Conservation (phyloP, 2,329 filamentous ascomycete species). For the Zymoseptoria tritici region DNA sequence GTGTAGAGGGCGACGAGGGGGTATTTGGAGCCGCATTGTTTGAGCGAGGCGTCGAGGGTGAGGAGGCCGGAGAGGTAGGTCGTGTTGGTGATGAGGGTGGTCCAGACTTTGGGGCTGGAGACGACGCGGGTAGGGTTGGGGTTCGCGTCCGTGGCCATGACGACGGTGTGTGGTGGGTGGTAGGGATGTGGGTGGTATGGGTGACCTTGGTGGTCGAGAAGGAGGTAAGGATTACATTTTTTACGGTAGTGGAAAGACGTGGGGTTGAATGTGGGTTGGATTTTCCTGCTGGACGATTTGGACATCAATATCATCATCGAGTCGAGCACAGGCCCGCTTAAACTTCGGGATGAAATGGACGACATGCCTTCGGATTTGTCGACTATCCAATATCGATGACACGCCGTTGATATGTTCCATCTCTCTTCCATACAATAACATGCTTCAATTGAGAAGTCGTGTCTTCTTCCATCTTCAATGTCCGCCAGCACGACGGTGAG, state of each 20-base stretch:
- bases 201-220: conserved; percentile 9
- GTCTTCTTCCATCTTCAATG: conserved; percentile 7
- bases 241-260: too few species aligned
- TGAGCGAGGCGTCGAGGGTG: conserved; percentile 71
- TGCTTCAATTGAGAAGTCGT: not conserved
- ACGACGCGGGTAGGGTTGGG: conserved; percentile 25
- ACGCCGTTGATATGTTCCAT: not conserved
- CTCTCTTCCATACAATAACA: not conserved
- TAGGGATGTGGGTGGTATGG: not conserved
- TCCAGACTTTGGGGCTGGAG: conserved; percentile 60
- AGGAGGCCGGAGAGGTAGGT: conserved; percentile 75
- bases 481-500: conserved; percentile 19
- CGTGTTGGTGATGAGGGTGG: conserved; percentile 77
- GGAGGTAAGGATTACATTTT: conserved; percentile 8
- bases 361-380: not conserved
- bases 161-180: not conserved
- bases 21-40: conserved; percentile 57
- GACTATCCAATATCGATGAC: not conserved
- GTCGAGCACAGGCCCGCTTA: not conserved
- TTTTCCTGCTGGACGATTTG: not conserved
- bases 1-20: conserved; percentile 80
- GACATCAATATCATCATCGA: too few species aligned
- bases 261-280: not conserved
- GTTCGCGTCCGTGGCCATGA: conserved; percentile 13
- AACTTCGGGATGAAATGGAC: not conserved